Conservation (phyloP, 1,284 basidiomycete genomes). For the Takashimella koratensis region DNA sequence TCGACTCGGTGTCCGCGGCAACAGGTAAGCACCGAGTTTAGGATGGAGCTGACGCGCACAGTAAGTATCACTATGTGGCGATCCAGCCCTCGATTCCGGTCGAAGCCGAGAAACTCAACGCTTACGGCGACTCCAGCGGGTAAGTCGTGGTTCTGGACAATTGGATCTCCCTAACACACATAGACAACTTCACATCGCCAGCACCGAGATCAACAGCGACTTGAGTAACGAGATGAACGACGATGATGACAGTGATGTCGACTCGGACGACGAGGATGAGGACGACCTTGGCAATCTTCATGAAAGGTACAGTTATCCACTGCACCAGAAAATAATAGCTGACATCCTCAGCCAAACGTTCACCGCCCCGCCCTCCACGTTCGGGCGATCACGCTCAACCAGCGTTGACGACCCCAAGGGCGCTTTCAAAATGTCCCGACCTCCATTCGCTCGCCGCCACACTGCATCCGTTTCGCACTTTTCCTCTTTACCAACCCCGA, state of each 20-base stretch:
- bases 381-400: constrained; percentile 12
- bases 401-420: background rate
- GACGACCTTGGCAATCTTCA: constrained; percentile 27
- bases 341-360: background rate
- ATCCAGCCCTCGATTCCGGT: constrained; percentile 79
- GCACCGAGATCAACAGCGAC: constrained; percentile 12
- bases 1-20: constrained; percentile 81
- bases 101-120: constrained; percentile 84
- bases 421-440: background rate
- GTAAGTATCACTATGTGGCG: constrained; percentile 47
- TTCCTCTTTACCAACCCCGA: background rate
- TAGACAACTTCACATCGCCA: constrained; percentile 19
- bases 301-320: constrained; percentile 2
- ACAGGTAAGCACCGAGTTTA: constrained; percentile 53
- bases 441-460: constrained; percentile 15
- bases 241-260: constrained; percentile 16
- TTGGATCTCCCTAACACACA: background rate
- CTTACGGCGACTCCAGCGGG: constrained; percentile 60
- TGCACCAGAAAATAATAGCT: background rate
- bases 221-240: constrained; percentile 6
- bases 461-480: constrained; percentile 8
- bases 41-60: constrained; percentile 17
- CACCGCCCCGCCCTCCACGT: background rate
- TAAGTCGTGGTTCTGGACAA: constrained; percentile 5
- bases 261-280: constrained; percentile 33